phyloP scores from a whole-genome alignment of 2,329 filamentous ascomycete species.

The Thelonectria blattea region DNA sequence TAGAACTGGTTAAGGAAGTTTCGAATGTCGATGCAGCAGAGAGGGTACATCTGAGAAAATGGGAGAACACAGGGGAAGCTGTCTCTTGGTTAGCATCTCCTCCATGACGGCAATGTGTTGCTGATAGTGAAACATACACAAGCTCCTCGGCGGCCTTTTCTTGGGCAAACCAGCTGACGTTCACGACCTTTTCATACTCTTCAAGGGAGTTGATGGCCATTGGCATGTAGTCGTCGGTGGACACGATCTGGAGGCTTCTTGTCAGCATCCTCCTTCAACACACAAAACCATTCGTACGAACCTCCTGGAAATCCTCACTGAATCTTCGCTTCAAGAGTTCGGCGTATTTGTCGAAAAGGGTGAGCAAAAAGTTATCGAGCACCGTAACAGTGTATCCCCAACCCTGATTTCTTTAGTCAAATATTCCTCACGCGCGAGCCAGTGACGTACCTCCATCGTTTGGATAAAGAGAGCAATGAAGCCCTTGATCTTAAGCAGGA shows the following conservation, averaged over 20 bases:
- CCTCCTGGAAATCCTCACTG: constrained; percentile 94
- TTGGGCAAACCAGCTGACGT: constrained; percentile 93
- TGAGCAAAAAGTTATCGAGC: constrained; percentile 85
- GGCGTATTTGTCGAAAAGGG: constrained; percentile 91
- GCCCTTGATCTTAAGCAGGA: constrained; percentile 92
- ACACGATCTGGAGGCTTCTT: constrained; percentile 61
- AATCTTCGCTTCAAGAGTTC: constrained; percentile 89
- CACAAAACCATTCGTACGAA: constrained; percentile 41
- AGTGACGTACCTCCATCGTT: constrained; percentile 93
- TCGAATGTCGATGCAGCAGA: constrained; percentile 97
- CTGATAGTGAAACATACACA: constrained; percentile 57
- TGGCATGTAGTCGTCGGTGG: constrained; percentile 99
- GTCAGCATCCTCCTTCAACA: constrained; percentile 13
- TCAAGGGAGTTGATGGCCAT: constrained; percentile 93
- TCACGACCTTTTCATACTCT: constrained; percentile 94
- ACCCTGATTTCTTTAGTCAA: constrained; percentile 75
- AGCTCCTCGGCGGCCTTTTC: constrained; percentile 79
- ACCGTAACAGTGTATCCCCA: constrained; percentile 87
- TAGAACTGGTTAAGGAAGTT: constrained; percentile 99
- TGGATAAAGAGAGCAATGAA: constrained; percentile 94
- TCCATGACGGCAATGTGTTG: neutral
- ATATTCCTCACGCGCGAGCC: constrained; percentile 69
- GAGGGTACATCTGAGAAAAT: constrained; percentile 98
- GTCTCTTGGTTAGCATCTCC: constrained; percentile 18
- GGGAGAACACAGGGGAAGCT: constrained; percentile 95